Base-by-base conservation (phyloP, 768 basidiomycete genomes). In the Porpolomopsis calyptriformis region DNA sequence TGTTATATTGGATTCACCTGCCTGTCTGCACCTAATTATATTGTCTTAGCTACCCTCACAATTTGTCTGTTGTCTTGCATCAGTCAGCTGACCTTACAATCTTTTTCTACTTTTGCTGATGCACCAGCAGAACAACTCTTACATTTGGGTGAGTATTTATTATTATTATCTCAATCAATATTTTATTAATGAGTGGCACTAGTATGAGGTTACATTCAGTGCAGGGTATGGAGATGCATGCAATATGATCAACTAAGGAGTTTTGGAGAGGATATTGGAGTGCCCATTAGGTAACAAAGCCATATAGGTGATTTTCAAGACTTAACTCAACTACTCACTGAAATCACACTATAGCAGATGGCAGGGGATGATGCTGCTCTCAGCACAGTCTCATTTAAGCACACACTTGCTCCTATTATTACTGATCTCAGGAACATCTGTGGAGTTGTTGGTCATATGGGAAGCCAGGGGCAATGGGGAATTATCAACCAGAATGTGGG, bases 201-300 rank as follows among this genome's bases (percentile, higher is more conserved):
- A 48, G 47, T 48, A 43, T 24, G 47, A 48, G 29, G 18, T 48
- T 23, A 26, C 26, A 34, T 48, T 45, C 25, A 35, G 14, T 14
- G 16, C n/a, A 19, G 12, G 24, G 10, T 12, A 34, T 27, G 31
- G 26, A 19, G 14, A 22, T 10, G 26, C 45, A 1, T 23, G 23
- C 19, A 22, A 16, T n/a, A 19, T 24, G 14, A 20, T 52, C 7
- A 23, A 26, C 29, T 56, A 52, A 23, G 53, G 55, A 4, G 36
- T 25, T 11, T 51, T 56, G 4, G 47, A 54, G 1, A 42, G 48
- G 12, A 52, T 56, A n/a, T 36, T 54, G 2, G 47, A 38, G 3
- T 54, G 51, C 31, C 10, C 46, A n/a, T 35, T 56, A 5, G 45
- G 48, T 1, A 2, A 8, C 1, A 27, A 44, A 16, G 27, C 38